Conservation (phyloP, 164 flowering plant species). For the Piper betle region DNA sequence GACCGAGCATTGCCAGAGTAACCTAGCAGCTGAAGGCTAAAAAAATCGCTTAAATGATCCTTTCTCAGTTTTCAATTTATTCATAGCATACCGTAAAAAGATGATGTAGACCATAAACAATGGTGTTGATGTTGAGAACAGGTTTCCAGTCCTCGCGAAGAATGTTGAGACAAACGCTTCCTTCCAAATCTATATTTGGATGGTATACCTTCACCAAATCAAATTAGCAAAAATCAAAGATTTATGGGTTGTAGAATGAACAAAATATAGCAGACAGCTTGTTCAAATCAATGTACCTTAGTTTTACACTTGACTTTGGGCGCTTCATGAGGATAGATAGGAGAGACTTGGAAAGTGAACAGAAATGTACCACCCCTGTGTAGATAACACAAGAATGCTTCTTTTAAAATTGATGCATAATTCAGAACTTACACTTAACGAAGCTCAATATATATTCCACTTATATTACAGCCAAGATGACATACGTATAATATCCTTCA, state of each 20-base stretch:
- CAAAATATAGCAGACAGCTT: background rate
- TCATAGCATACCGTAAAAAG: slow-evolving; percentile 43
- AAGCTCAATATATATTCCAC: background rate
- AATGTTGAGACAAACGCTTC: slow-evolving; percentile 79
- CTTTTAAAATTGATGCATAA: background rate
- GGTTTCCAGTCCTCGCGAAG: slow-evolving; percentile 83
- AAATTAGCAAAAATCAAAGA: background rate
- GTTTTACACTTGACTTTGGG: slow-evolving; percentile 82
- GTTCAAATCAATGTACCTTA: slow-evolving; percentile 31
- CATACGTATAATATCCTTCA: slow-evolving; percentile 65
- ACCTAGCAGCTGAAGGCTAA: no score
- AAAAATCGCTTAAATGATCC: background rate
- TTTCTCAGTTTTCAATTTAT: background rate
- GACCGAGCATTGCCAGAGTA: no score
- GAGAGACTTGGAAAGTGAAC: slow-evolving; percentile 52
- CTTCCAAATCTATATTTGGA: slow-evolving; percentile 76
- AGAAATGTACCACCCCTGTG: slow-evolving; percentile 49
- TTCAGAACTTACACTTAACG: background rate
- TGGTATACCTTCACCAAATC: slow-evolving; percentile 45
- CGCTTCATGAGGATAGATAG: slow-evolving; percentile 66
- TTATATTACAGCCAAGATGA: slow-evolving; percentile 1
- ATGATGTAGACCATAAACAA: slow-evolving; percentile 58
- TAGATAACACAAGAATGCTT: slow-evolving; percentile 2
- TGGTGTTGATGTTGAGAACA: slow-evolving; percentile 58
- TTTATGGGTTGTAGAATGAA: background rate